Percentiles rank a stretch among this genome's conserved stretches.
Conservation (phyloP, 371 early-diverging fungal genomes). For the Mortierella sp. region DNA sequence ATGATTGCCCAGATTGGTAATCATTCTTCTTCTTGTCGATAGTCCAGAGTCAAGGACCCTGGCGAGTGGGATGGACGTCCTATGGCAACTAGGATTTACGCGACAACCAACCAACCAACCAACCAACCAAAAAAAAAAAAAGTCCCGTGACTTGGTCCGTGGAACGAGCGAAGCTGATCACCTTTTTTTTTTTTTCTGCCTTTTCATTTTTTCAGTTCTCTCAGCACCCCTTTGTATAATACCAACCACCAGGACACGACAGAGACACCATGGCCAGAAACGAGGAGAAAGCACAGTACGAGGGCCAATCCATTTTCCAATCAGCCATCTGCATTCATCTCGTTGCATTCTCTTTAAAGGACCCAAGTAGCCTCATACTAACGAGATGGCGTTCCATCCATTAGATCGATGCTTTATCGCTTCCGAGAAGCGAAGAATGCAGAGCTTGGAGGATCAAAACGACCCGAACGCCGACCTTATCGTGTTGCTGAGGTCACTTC, state of each 20-base stretch:
- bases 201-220: not conserved
- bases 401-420: slow-evolving; percentile 93
- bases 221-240: not conserved
- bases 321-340: not conserved
- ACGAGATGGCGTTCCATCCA: not conserved
- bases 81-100: too few relatives aligned
- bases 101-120: too few relatives aligned
- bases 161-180: too few relatives aligned
- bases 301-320: not conserved
- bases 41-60: too few relatives aligned
- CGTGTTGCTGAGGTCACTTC: slow-evolving; percentile 76
- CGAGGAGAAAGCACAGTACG: slow-evolving; percentile 95
- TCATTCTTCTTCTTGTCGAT: too few relatives aligned
- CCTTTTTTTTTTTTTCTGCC: not conserved
- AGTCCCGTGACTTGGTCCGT: too few relatives aligned
- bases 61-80: too few relatives aligned
- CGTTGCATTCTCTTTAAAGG: not conserved
- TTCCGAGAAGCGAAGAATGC: slow-evolving; percentile 94
- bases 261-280: slow-evolving; percentile 85
- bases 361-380: not conserved
- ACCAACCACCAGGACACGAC: not conserved
- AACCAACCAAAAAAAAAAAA: too few relatives aligned
- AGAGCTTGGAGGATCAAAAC: slow-evolving; percentile 78
- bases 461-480: slow-evolving; percentile 78
- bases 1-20: too few relatives aligned